Conservation (phyloP, 768 basidiomycete species). For the Suillus occidentalis region DNA sequence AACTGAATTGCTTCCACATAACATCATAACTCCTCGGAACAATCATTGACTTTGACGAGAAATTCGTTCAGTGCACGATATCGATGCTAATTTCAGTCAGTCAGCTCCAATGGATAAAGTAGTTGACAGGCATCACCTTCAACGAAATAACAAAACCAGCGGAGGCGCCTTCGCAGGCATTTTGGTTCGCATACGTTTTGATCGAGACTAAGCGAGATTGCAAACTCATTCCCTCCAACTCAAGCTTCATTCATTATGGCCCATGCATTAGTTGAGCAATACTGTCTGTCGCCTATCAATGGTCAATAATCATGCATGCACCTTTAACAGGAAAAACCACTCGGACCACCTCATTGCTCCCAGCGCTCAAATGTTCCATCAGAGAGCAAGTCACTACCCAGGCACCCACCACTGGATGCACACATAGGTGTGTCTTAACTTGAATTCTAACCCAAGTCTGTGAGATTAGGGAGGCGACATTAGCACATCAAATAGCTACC, state of each 20-base stretch:
- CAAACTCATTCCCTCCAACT: neutral
- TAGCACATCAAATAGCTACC: neutral
- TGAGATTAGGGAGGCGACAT: neutral
- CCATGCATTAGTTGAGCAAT: neutral
- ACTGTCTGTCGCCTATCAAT: neutral
- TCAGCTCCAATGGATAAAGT: neutral
- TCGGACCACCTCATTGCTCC: neutral
- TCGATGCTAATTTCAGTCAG: neutral
- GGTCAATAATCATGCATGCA: neutral
- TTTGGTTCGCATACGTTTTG: neutral
- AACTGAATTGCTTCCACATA: neutral
- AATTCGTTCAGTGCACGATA: neutral
- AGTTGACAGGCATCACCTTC: neutral
- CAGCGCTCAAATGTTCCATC: neutral
- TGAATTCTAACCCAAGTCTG: neutral
- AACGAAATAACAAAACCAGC: neutral
- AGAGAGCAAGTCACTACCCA: neutral
- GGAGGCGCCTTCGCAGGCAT: neutral
- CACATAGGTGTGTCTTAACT: neutral
- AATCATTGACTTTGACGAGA: neutral
- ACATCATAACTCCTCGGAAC: neutral
- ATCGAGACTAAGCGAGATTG: neutral
- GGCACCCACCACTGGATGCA: neutral
- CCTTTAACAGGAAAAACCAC: neutral
- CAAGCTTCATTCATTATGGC: neutral